phyloP scores from a whole-genome alignment of 495 filamentous ascomycete species.

The Neurospora tetrasperma region DNA sequence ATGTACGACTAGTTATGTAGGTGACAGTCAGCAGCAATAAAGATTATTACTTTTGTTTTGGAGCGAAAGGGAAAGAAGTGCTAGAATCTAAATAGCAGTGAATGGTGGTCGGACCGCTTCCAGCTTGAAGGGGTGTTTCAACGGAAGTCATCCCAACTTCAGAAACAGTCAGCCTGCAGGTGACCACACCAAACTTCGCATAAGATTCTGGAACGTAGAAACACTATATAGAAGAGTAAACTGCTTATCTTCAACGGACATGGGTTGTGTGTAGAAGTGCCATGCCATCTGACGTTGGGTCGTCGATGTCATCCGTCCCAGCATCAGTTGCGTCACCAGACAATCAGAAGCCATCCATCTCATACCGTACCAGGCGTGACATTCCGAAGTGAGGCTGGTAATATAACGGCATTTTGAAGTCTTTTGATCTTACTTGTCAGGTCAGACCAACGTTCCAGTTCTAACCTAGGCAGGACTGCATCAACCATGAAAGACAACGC shows the following conservation, averaged over 20 bases:
- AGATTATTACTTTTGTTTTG: neutral
- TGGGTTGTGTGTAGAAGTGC: neutral
- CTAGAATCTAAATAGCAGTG: neutral
- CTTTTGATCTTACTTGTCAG: neutral
- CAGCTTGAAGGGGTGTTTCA: neutral
- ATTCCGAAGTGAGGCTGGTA: neutral
- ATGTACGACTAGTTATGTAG: neutral
- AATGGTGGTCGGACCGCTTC: neutral
- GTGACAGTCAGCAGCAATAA: neutral
- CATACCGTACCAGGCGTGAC: neutral
- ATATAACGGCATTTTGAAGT: neutral
- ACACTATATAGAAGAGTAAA: neutral
- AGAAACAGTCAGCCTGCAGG: neutral
- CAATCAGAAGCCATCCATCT: neutral
- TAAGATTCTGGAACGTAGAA: neutral
- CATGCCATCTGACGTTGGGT: neutral
- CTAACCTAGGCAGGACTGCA: neutral
- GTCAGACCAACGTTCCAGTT: neutral
- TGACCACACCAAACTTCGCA: neutral
- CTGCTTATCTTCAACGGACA: neutral
- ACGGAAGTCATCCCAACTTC: neutral
- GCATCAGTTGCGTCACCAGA: neutral
- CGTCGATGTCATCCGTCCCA: neutral
- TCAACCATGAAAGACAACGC: neutral
- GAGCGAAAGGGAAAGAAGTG: neutral